phyloP scores from a whole-genome alignment of 2,329 filamentous ascomycete species.

The Phoma sp. region DNA sequence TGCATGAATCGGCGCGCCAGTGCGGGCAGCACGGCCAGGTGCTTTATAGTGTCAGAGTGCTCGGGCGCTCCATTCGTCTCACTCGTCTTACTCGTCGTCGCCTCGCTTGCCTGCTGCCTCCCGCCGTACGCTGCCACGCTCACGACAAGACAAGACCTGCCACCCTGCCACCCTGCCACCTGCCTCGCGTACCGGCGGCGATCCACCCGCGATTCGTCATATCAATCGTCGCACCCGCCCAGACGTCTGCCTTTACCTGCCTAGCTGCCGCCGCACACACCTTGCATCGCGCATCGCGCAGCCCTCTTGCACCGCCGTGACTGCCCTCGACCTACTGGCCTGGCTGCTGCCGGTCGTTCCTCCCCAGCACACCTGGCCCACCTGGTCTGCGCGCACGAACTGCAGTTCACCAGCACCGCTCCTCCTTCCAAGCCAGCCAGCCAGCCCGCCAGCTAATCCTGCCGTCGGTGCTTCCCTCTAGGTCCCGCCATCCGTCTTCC shows the following conservation, averaged over 20 bases:
- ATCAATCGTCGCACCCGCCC: slow-evolving; percentile 19
- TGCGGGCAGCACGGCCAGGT: neutral
- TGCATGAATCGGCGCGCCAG: slow-evolving; percentile 17
- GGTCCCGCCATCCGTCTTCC: too few relatives aligned
- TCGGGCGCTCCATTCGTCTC: slow-evolving; percentile 2
- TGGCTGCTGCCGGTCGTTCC: slow-evolving; percentile 6
- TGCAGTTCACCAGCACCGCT: neutral
- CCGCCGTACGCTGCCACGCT: neutral
- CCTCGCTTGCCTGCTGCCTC: slow-evolving; percentile 12
- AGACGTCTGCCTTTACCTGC: slow-evolving; percentile 19
- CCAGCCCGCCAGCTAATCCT: neutral
- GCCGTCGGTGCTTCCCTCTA: slow-evolving; percentile 3
- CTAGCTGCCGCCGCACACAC: slow-evolving; percentile 26
- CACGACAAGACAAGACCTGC: slow-evolving; percentile 2
- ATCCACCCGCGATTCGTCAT: slow-evolving; percentile 22
- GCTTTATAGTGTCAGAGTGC: slow-evolving; percentile 10
- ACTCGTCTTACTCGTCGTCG: slow-evolving; percentile 1
- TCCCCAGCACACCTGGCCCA: neutral
- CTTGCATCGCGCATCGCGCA: slow-evolving; percentile 18
- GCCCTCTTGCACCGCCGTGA: slow-evolving; percentile 16
- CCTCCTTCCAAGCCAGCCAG: neutral
- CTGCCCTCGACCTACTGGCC: slow-evolving; percentile 14
- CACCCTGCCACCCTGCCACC: neutral
- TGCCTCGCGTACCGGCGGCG: slow-evolving; percentile 13
- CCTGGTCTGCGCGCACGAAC: slow-evolving; percentile 13